Base-by-base conservation (phyloP, 2,329 filamentous ascomycete species). In the Diaporthe ilicicola region DNA sequence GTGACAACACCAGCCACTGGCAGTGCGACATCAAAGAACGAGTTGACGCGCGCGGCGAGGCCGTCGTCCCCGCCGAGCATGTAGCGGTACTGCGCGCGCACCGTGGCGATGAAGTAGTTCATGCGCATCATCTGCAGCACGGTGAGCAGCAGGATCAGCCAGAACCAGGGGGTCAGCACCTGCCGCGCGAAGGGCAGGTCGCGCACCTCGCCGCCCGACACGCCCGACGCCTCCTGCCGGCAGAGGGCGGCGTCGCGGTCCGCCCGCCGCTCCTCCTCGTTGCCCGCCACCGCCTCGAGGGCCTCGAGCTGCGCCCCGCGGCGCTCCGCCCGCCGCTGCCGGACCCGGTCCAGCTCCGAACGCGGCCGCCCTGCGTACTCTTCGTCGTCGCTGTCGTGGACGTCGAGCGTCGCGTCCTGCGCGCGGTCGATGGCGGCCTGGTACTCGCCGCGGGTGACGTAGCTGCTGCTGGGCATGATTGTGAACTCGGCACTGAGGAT, bases 51-150 rank as follows among this genome's bases (percentile, higher is more conserved):
- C 69, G 80, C 78, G 1, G 82, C 82, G 0, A 74, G 72, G 7
- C 76, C 75, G 15, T 84, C 75, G 15, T 84, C 82, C 2, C 71
- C 48, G n/a, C 83, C 83, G 3, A 94, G 84, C 66, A 94, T 87
- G 76, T 89, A 91, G 4, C 86, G 85, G 78, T 94, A 94, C 78
- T 95, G 93, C 2, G 90, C 85, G 7, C 90, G 84, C 62, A 93
- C 88, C 1, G 91, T 92, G 0, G 91, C 90, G 62, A 93, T 91
- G 76, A 73, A 73, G 79, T 92, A 93, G 79, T 94, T 94, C 87
- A 94, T 94, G 8, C 88, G 84, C 34, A 88, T 82, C 86, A 89
- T 89, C 75, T 89, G 87, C 2, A 89, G 76, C 1, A 88, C 81
- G 0, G 83, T 94, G 76, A 94, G 89, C 5, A 91, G 76, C 0